These are phyloP conservation scores for Plasmopara muralis DNA, from an alignment of 352 stramenopile species.

Conservation along the genomic window DNA sequence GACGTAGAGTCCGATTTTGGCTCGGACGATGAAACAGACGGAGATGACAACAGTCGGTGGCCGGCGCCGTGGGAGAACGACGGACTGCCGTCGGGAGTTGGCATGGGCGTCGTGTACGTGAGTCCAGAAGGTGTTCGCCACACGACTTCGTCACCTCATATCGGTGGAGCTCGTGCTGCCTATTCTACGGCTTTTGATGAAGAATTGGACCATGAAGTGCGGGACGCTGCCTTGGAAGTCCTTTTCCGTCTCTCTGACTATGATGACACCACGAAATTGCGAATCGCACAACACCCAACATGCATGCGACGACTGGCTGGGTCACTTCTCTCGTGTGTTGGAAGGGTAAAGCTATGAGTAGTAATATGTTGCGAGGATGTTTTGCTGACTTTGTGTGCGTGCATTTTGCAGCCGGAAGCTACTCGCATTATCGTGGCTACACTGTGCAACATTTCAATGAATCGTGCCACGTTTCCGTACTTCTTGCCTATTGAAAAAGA, in stretches of 20 bases:
- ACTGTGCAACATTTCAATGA: slow-evolving; percentile 72
- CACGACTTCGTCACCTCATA: slow-evolving; percentile 25
- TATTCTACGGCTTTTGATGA: slow-evolving; percentile 27
- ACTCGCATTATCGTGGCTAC: slow-evolving; percentile 65
- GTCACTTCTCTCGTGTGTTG: slow-evolving; percentile 54
- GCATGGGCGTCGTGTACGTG: slow-evolving; percentile 77
- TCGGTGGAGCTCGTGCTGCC: slow-evolving; percentile 20
- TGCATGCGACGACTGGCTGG: slow-evolving; percentile 49
- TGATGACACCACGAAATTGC: slow-evolving; percentile 58
- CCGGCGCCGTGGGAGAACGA: slow-evolving; percentile 74
- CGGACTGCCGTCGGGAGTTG: slow-evolving; percentile 50
- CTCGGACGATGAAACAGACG: slow-evolving; percentile 48
- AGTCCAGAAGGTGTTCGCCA: slow-evolving; percentile 58
- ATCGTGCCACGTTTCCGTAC: slow-evolving; percentile 64
- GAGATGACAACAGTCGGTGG: slow-evolving; percentile 53
- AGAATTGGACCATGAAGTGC: slow-evolving; percentile 71
- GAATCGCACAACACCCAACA: slow-evolving; percentile 56
- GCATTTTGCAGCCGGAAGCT: slow-evolving; percentile 45
- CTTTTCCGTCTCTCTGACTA: slow-evolving; percentile 64
- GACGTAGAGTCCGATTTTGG: slow-evolving; percentile 36
- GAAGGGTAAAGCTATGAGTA: slow-evolving; percentile 38
- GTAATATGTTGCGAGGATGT: slow-evolving; percentile 2
- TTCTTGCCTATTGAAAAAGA: slow-evolving; percentile 77
- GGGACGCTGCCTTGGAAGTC: slow-evolving; percentile 64
- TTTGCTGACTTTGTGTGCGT: slow-evolving; percentile 4